Percentiles rank a stretch among this genome's conserved stretches.
phyloP scores from a whole-genome alignment of 371 early-diverging fungal genomes.

The Actinomortierella wolfii region DNA sequence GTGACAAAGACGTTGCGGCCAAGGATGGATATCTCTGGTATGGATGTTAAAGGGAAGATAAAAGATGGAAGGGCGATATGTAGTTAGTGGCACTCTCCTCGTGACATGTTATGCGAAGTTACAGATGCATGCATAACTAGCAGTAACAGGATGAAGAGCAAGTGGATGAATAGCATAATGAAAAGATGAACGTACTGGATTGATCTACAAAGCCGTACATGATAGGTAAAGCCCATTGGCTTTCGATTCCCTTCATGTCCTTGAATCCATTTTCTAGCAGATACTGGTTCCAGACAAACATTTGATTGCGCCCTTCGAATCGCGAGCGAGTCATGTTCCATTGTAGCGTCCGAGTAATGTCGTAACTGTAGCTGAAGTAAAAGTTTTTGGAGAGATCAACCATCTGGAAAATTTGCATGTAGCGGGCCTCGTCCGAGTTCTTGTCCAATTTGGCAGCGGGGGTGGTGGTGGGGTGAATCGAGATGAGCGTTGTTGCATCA shows the following conservation, averaged over 20 bases:
- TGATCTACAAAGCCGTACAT: slow-evolving; percentile 98
- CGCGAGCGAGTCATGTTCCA: slow-evolving; percentile 71
- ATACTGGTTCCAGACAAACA: slow-evolving; percentile 97
- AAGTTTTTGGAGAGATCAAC: slow-evolving; percentile 88
- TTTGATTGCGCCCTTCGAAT: slow-evolving; percentile 62
- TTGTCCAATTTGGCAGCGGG: slow-evolving; percentile 71
- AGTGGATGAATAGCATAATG: neutral
- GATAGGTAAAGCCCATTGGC: slow-evolving; percentile 89
- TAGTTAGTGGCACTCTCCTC: neutral
- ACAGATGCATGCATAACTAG: neutral
- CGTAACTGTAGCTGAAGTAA: slow-evolving; percentile 94
- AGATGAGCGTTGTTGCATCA: slow-evolving; percentile 84
- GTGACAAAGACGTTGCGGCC: slow-evolving; percentile 90
- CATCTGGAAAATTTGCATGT: slow-evolving; percentile 73
- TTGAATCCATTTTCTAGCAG: slow-evolving; percentile 76
- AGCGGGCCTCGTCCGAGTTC: slow-evolving; percentile 80
- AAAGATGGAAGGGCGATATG: slow-evolving; percentile 4
- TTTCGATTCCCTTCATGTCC: slow-evolving; percentile 57
- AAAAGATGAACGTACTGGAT: slow-evolving; percentile 69
- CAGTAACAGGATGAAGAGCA: slow-evolving; percentile 2
- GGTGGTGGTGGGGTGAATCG: slow-evolving; percentile 56
- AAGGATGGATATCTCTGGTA: slow-evolving; percentile 50
- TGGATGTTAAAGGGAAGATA: neutral
- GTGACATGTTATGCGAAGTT: neutral
- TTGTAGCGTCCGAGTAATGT: slow-evolving; percentile 91